These are phyloP conservation scores for Arabidopsis hybrid DNA, from an alignment of 441 rosid genomes.

Conservation along the genomic window DNA sequence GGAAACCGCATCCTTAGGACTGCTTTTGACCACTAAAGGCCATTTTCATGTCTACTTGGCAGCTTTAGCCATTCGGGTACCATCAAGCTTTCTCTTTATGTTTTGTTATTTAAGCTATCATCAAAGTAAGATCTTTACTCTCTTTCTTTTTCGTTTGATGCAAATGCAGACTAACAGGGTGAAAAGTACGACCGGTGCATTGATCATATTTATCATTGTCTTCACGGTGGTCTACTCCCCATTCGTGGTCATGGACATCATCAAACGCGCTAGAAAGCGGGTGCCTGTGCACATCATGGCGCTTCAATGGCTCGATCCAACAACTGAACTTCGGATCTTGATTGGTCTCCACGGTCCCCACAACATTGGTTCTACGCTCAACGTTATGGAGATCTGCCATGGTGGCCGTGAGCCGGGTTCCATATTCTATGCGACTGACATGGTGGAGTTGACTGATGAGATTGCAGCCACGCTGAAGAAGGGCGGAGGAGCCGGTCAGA, in stretches of 20 bases:
- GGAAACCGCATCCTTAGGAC: conserved; percentile 80
- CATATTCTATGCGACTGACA: conserved; percentile 73
- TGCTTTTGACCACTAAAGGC: conserved; percentile 81
- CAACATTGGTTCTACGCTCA: conserved; percentile 68
- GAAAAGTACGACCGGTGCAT: conserved; percentile 54
- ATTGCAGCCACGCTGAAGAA: conserved; percentile 77
- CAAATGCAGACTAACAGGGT: conserved; percentile 52
- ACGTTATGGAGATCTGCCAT: conserved; percentile 80
- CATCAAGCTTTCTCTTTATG: not conserved
- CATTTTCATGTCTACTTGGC: conserved; percentile 87
- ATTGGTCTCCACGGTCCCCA: conserved; percentile 74
- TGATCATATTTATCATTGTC: conserved; percentile 63
- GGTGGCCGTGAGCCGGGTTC: conserved; percentile 82
- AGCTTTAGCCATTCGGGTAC: conserved; percentile 55
- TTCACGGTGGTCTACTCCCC: conserved; percentile 72
- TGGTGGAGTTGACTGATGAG: conserved; percentile 88
- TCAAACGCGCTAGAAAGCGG: conserved; percentile 84
- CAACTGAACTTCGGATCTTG: conserved; percentile 68
- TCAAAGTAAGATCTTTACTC: not conserved
- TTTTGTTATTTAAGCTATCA: not conserved
- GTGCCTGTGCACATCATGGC: conserved; percentile 82
- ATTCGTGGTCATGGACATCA: conserved; percentile 67
- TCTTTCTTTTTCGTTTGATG: not conserved
- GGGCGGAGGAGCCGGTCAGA: conserved; percentile 50
- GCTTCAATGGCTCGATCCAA: conserved; percentile 83